Conservation (phyloP, 495 filamentous ascomycete species). For the Hyaloscypha finlandica region DNA sequence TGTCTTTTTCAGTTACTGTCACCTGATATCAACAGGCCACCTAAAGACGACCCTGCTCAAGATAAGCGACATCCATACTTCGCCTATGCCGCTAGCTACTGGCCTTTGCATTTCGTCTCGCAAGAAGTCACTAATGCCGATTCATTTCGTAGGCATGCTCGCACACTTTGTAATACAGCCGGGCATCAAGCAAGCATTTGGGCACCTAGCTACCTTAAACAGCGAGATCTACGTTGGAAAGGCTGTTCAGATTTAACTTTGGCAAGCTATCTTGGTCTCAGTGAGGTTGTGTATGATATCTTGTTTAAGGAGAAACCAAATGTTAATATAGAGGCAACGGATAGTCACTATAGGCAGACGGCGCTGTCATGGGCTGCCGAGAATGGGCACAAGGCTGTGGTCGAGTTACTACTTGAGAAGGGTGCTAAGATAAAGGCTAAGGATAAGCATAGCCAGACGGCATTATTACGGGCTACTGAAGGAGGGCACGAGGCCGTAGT, state of each 20-base stretch:
- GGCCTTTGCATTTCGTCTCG: conserved; percentile 27
- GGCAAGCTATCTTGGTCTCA: conserved; percentile 14
- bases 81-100: conserved; percentile 27
- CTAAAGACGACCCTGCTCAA: conserved; percentile 9
- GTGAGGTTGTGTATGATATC: conserved; percentile 11
- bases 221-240: not conserved
- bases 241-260: conserved; percentile 11
- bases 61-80: conserved; percentile 29
- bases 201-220: conserved; percentile 10
- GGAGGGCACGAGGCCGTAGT: conserved; percentile 24
- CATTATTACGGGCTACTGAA: conserved; percentile 17
- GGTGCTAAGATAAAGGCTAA: conserved; percentile 24
- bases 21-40: conserved; percentile 9
- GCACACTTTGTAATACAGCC: conserved; percentile 5
- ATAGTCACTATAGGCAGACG: conserved; percentile 38
- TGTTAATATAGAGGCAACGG: conserved; percentile 20
- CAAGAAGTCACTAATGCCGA: conserved; percentile 12
- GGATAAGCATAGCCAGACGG: conserved; percentile 1
- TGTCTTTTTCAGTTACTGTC: conserved; percentile 29
- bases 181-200: conserved; percentile 8
- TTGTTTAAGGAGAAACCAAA: conserved; percentile 12
- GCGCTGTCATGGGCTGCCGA: conserved; percentile 3
- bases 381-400: conserved; percentile 11
- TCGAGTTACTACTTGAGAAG: conserved; percentile 22
- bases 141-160: conserved; percentile 11